Base-by-base conservation (phyloP, 805 yeast species). In the Schwanniomyces yamadae region DNA sequence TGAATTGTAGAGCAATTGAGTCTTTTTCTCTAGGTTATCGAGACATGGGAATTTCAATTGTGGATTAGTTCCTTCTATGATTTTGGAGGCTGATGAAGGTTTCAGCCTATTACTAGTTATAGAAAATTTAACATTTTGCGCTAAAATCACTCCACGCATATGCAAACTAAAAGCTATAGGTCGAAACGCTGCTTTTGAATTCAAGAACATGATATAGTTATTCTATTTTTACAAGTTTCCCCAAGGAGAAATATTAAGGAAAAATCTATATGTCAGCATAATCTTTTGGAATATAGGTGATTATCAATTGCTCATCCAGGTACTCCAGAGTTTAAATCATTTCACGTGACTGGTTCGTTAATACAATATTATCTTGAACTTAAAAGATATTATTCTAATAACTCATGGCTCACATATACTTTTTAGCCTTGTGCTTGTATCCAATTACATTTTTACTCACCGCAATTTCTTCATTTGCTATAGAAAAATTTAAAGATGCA, bases 41-140 rank as follows among this genome's bases (percentile, higher is more conserved):
- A 89, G 66, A 57, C 96, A 89, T 4, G 96, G 96, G 56, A 89
- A 89, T 2, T 81, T 59, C 70, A 84, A 63, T 40, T 75, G 86
- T 1, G 86, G 84, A 45, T 80, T 80, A 4, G 82, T 69, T n/a
- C 55, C 57, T 39, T 33, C 38, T 12, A 26, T 38, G 23, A 20
- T 39, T 23, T 39, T 35, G 19, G 44, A 19, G 6, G 31, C 14
- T 16, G 42, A 23, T 8, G 25, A 10, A 8, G 33, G 31, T n/a
- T 34, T 28, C 20, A 16, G 28, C 7, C 30, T 25, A 9, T 5
- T n/a, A 13, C 22, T 14, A 2, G 34, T 26, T 18, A 22, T 31
- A 21, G 34, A 30, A 23, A 29, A 29, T 17, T 35, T 24, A 10
- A 23, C n/a, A 9, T 31, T 31, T 15, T 23, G 16, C 4, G 33